Evolutionary conservation across 148 eudicot genomes (phyloP), one percentile per base, ranked within the genome.

Genomic region (Persicaria tinctoria): DNA sequence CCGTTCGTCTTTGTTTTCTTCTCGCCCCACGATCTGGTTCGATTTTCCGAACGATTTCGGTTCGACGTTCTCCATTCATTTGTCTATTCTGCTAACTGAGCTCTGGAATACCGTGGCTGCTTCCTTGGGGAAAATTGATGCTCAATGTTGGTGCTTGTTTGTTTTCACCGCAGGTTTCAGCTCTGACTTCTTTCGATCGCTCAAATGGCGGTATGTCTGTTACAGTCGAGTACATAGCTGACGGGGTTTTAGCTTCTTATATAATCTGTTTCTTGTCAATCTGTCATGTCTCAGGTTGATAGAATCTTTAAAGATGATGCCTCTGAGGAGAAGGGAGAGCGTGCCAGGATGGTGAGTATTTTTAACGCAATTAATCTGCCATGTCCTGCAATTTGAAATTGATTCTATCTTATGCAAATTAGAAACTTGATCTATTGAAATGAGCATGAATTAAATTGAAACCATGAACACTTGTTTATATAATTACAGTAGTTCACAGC

Each of bases 241-340:
- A 17, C 14, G 48, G 18, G 46, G 7, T 66, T 66, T 14, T 66
- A 44, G 9, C 14, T 41, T 8, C 4, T 32, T 13, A n/a, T 7
- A 9, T 63, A 10, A 10, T 12, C 11, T 11, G 7, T 66, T 66
- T 66, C 16, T 38, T 66, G 17, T 32, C 41, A 32, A 32, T 32
- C 0, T 32, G 41, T 66, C 47, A 17, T 79, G 20, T 66, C 53
- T 68, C 78, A 89, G 98, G 77, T 84, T 55, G 89, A 85, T 62
- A 87, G 78, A 77, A 87, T 95, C 74, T 64, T 95, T 54, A 95
- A 92, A 80, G 90, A 92, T 87, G 98, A 95, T 53, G 98, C 98
- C 75, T 90, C 97, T 0, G 96, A 95, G 81, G 98, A 95, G 73
- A 95, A 89, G 85, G 98, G 98, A 57, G 98, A 92, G 76, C 92